Evolutionary conservation across 768 basidiomycete species (phyloP), one percentile per base, ranked within the genome.

Genomic region (Tylopilus rubrobrunneus): DNA sequence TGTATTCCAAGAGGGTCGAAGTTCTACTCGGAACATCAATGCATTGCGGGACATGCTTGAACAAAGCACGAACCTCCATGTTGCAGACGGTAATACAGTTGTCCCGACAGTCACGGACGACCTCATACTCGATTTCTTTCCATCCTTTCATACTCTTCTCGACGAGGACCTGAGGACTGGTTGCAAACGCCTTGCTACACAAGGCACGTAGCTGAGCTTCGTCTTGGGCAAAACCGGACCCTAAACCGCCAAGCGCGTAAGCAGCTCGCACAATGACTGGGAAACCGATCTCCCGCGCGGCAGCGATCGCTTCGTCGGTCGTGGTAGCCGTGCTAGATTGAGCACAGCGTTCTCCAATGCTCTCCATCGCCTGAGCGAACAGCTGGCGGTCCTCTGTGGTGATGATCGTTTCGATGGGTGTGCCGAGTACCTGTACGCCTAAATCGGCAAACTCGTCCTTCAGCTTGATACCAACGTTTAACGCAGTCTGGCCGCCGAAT

Each of bases 111-210:
- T 99, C 96, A 55, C 96, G 81, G 12, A 99, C 96, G 48, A 99
- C 96, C 68, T 99, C 96, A 62, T 99, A 99, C 75, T 99, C 96
- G 60, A 99, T 95, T 77, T 99, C 96, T 75, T 99, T 98, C 96
- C 96, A 99, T 3, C 96, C 96, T 74, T 98, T 98, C 96, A 98
- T 98, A 63, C 91, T 94, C 79, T 86, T 95, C 78, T 99, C 97
- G 15, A 99, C 92, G n/a, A 99, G 78, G 0, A 99, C 95, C 73
- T 98, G 97, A 42, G 96, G 94, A 62, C 92, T 94, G 14, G 93
- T 98, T 44, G 96, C 95, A 66, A 99, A 98, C 10, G 97, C 96
- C 75, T 95, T 97, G 61, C 78, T 81, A 67, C 95, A 98, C 19
- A 99, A 75, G 29, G 89, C 88, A 58, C 83, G 80, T 54, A 99